Evolutionary conservation across 2,329 filamentous ascomycete genomes (phyloP).

Genomic region (Fusarium beomiforme): DNA sequence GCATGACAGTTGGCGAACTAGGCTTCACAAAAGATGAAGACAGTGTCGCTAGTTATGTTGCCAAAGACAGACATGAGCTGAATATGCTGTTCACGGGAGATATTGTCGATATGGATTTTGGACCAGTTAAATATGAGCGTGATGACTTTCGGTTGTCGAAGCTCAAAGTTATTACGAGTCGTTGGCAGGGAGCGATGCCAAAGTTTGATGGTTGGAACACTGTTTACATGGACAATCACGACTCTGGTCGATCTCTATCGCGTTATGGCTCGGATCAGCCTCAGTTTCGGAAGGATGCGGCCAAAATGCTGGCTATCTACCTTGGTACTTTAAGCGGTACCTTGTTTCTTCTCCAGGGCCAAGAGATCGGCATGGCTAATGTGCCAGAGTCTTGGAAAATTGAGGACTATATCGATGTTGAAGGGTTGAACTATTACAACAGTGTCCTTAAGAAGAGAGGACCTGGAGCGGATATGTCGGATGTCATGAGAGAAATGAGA

Average conservation of each 20-base stretch:
- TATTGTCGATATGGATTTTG: conserved; percentile 43
- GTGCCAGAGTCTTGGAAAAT: conserved; percentile 54
- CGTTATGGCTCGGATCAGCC: conserved; percentile 57
- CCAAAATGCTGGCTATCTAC: conserved; percentile 59
- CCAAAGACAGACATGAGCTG: conserved; percentile 51
- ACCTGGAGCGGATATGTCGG: conserved; percentile 38
- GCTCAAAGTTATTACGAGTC: conserved; percentile 48
- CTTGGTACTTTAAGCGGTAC: conserved; percentile 55
- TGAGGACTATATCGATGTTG: conserved; percentile 56
- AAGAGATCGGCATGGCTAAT: conserved; percentile 64
- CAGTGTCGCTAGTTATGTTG: conserved; percentile 59
- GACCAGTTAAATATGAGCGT: conserved; percentile 53
- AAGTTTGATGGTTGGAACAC: conserved; percentile 58
- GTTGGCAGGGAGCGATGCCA: conserved; percentile 52
- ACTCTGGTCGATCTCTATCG: conserved; percentile 61
- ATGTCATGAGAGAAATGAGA: conserved; percentile 55
- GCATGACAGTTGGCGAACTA: conserved; percentile 59
- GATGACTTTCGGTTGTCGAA: conserved; percentile 50
- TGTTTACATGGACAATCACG: conserved; percentile 65
- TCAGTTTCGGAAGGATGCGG: conserved; percentile 49
- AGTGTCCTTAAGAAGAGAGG: conserved; percentile 33
- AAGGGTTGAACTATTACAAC: conserved; percentile 54
- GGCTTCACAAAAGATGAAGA: conserved; percentile 49
- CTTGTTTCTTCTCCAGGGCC: conserved; percentile 60
- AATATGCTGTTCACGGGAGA: conserved; percentile 45